Conservation (phyloP, 768 basidiomycete species). For the Boletus pseudopeckii region DNA sequence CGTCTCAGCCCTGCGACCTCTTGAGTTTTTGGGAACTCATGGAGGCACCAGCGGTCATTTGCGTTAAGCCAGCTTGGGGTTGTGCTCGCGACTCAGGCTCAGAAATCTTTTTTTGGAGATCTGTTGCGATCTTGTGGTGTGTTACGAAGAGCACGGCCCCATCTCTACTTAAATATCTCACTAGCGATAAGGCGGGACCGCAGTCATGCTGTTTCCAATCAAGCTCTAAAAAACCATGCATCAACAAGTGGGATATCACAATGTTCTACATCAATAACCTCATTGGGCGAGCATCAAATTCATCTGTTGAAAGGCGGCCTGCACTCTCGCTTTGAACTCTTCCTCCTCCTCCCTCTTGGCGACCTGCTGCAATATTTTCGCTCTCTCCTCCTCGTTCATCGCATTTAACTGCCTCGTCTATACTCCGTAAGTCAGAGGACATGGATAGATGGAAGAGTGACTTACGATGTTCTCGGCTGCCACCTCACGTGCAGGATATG, state of each 20-base stretch:
- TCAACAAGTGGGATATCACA: neutral
- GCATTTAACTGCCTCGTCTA: neutral
- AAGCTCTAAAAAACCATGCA: neutral
- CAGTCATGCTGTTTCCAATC: too few relatives aligned
- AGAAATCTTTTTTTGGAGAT: too few relatives aligned
- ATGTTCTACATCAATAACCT: neutral
- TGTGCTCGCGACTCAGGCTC: too few relatives aligned
- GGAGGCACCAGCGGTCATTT: too few relatives aligned
- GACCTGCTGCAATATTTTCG: neutral
- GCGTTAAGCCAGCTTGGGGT: too few relatives aligned
- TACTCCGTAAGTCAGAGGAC: neutral
- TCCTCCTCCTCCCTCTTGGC: neutral
- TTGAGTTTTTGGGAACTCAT: too few relatives aligned
- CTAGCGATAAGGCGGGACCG: too few relatives aligned
- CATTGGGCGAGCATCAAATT: neutral
- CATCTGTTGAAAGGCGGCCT: neutral
- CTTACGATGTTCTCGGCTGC: constrained; percentile 6
- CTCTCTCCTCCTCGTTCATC: neutral
- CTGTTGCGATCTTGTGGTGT: too few relatives aligned
- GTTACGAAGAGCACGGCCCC: too few relatives aligned
- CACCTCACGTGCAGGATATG: constrained; percentile 2
- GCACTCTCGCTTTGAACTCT: neutral
- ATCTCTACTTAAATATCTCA: too few relatives aligned
- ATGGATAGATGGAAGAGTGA: neutral
- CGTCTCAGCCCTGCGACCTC: too few relatives aligned